Conservation (phyloP, 106 monocot genomes). For the Allium sativum region DNA sequence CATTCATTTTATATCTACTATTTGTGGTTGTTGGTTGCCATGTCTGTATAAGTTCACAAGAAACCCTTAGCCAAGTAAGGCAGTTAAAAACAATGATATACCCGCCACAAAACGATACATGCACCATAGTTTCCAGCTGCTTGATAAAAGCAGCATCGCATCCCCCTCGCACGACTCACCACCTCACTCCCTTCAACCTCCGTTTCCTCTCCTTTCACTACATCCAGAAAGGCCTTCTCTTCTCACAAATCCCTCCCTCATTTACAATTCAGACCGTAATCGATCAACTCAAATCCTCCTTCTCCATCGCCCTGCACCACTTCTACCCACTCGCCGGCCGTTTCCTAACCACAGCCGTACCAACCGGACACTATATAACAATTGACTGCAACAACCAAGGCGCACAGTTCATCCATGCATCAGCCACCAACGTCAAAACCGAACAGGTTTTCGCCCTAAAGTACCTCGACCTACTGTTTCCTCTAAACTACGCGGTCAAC, state of each 20-base stretch:
- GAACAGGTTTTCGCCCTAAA: constrained; percentile 1
- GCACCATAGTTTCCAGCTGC: constrained; percentile 7
- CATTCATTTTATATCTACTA: no score
- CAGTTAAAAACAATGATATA: no score
- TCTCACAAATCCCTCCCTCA: constrained; percentile 20
- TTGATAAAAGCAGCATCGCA: neutral
- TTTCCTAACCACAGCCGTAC: constrained; percentile 14
- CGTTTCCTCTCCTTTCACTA: constrained; percentile 36
- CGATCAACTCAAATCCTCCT: constrained; percentile 35
- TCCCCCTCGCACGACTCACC: constrained; percentile 38
- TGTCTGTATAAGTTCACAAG: no score
- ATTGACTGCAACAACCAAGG: constrained; percentile 5
- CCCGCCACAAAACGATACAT: no score
- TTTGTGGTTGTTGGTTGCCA: no score
- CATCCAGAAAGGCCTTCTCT: constrained; percentile 85
- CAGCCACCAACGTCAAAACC: neutral
- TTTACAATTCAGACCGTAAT: constrained; percentile 15
- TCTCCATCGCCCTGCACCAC: constrained; percentile 38
- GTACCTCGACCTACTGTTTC: constrained; percentile 52
- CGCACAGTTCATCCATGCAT: constrained; percentile 4
- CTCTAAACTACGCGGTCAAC: constrained; percentile 26
- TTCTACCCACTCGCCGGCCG: constrained; percentile 86
- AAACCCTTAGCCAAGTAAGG: no score
- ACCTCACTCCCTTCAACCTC: constrained; percentile 30
- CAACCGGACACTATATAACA: neutral